Conservation (phyloP, 805 yeast species). For the Torulaspora microellipsoides region DNA sequence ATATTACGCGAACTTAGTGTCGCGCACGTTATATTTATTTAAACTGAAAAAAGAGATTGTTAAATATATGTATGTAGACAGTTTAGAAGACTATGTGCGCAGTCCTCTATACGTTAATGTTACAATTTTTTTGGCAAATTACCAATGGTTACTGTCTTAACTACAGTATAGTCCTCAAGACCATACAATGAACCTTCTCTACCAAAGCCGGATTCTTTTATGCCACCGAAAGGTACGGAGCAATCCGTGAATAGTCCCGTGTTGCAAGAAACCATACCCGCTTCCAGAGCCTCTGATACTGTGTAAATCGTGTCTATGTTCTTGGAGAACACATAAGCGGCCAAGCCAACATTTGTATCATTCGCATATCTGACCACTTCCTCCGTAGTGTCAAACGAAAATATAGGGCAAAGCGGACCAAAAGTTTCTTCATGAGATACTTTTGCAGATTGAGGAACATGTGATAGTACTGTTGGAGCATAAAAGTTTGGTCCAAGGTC, state of each 20-base stretch:
- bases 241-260: constrained; percentile 54
- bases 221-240: constrained; percentile 58
- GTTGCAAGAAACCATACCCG: constrained; percentile 64
- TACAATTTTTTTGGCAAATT: constrained; percentile 23
- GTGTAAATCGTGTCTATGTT: constrained; percentile 47
- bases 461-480: constrained; percentile 49
- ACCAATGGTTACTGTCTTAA: constrained; percentile 51
- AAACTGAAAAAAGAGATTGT: too few species aligned
- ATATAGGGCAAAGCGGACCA: constrained; percentile 59
- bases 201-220: constrained; percentile 65
- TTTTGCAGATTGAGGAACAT: constrained; percentile 48
- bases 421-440: constrained; percentile 57
- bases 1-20: too few species aligned
- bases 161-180: constrained; percentile 53
- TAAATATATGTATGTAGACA: too few species aligned
- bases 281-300: constrained; percentile 52
- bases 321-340: constrained; percentile 54
- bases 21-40: too few species aligned
- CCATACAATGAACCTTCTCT: constrained; percentile 65
- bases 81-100: too few species aligned
- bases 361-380: constrained; percentile 53
- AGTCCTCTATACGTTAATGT: too few species aligned
- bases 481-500: constrained; percentile 49
- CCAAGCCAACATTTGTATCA: constrained; percentile 53
- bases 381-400: constrained; percentile 49